These are phyloP conservation scores for Taphrina deformans DNA, from an alignment of 1,139 yeast species.

Conservation along the genomic window DNA sequence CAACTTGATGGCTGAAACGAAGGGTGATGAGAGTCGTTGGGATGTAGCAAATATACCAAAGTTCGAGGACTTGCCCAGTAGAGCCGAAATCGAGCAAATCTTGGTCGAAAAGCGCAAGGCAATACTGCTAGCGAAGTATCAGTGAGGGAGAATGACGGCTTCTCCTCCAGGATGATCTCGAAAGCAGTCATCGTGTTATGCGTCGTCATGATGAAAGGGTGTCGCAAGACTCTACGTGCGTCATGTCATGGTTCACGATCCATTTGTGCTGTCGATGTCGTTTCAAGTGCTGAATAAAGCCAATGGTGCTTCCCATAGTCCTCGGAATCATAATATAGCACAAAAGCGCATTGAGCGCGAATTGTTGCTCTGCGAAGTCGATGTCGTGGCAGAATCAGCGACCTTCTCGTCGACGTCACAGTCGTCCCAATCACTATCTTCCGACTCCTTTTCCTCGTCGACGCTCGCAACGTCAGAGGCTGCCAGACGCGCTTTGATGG, in stretches of 20 bases:
- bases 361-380: background rate
- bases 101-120: constrained; percentile 33
- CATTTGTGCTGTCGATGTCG: too few species aligned
- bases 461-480: background rate
- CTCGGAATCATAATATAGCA: constrained; percentile 4
- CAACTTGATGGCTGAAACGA: constrained; percentile 35
- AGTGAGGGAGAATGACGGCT: background rate
- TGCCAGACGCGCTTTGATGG: constrained; percentile 20
- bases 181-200: too few species aligned
- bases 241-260: too few species aligned
- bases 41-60: constrained; percentile 34
- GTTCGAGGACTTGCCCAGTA: constrained; percentile 21
- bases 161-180: too few species aligned
- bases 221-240: too few species aligned
- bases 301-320: too few species aligned
- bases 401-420: constrained; percentile 1
- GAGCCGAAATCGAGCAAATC: constrained; percentile 28
- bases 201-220: too few species aligned
- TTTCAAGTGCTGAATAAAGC: too few species aligned
- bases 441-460: background rate
- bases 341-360: background rate
- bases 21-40: constrained; percentile 36
- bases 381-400: background rate
- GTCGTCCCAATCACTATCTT: constrained; percentile 11
- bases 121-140: constrained; percentile 23